Evolutionary conservation across 1,139 yeast genomes (phyloP).

Genomic region (Pichia sp.): DNA sequence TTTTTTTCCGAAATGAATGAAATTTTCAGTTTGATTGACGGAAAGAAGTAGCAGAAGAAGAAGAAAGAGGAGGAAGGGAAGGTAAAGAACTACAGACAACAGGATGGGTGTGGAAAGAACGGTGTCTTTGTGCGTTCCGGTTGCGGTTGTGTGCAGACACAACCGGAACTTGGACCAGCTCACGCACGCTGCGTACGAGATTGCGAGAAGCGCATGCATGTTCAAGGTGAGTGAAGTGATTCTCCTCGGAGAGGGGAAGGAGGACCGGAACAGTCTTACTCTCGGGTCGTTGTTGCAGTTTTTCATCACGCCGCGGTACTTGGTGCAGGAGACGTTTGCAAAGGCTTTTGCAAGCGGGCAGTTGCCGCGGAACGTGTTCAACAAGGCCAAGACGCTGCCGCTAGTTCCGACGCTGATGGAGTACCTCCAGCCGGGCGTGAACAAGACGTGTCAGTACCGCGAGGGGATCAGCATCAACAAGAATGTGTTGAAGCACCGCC

Average conservation of each 20-base stretch:
- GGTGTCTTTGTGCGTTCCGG: slow-evolving; percentile 9
- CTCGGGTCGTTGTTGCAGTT: slow-evolving; percentile 73
- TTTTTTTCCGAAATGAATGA: neutral
- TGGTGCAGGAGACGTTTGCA: slow-evolving; percentile 41
- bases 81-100: neutral
- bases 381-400: slow-evolving; percentile 67
- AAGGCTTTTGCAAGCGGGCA: slow-evolving; percentile 45
- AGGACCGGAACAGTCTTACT: slow-evolving; percentile 37
- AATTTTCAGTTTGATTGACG: neutral
- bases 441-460: slow-evolving; percentile 37
- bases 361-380: slow-evolving; percentile 43
- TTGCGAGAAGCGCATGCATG: slow-evolving; percentile 69
- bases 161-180: slow-evolving; percentile 57
- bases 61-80: neutral
- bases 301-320: slow-evolving; percentile 82
- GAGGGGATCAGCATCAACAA: slow-evolving; percentile 74
- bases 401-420: slow-evolving; percentile 64
- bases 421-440: slow-evolving; percentile 32
- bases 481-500: slow-evolving; percentile 37
- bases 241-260: slow-evolving; percentile 40
- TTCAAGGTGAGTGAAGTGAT: slow-evolving; percentile 72
- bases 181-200: slow-evolving; percentile 68
- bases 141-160: slow-evolving; percentile 1
- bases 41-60: neutral
- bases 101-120: slow-evolving; percentile 1